Conservation (phyloP, 2,329 filamentous ascomycete genomes). For the Botrytis tulipae region DNA sequence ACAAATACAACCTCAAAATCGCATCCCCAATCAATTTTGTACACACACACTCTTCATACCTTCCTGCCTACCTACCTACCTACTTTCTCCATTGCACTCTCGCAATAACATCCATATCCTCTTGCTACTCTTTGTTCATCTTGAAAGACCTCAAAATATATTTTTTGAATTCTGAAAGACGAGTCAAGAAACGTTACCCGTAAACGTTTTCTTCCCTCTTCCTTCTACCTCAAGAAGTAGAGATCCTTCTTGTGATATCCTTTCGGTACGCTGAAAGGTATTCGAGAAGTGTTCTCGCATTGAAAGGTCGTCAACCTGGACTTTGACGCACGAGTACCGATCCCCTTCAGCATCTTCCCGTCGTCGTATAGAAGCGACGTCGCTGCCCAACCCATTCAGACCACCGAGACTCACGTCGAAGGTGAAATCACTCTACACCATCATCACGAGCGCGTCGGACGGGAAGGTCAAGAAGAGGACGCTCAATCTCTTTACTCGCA, state of each 20-base stretch:
- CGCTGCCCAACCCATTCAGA: slow-evolving; percentile 50
- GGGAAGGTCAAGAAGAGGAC: slow-evolving; percentile 85
- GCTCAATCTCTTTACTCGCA: slow-evolving; percentile 58
- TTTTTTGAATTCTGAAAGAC: slow-evolving; percentile 19
- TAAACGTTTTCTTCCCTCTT: slow-evolving; percentile 41
- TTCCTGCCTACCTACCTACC: background rate
- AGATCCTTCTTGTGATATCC: slow-evolving; percentile 67
- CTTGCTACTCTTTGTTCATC: background rate
- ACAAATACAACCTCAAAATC: slow-evolving; percentile 18
- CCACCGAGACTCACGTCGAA: slow-evolving; percentile 75
- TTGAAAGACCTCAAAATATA: background rate
- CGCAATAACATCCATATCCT: background rate
- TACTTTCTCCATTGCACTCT: background rate
- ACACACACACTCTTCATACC: slow-evolving; percentile 4
- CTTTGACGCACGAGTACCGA: slow-evolving; percentile 99
- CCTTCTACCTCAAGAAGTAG: slow-evolving; percentile 58
- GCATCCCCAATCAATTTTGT: slow-evolving; percentile 13
- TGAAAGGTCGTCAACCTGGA: slow-evolving; percentile 92
- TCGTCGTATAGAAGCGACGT: slow-evolving; percentile 83
- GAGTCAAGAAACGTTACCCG: slow-evolving; percentile 23
- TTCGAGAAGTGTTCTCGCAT: slow-evolving; percentile 69
- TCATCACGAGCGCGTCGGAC: slow-evolving; percentile 80
- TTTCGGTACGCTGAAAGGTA: slow-evolving; percentile 60
- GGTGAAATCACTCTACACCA: slow-evolving; percentile 72
- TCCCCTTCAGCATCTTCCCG: slow-evolving; percentile 99